Conservation (phyloP, 305 asterid genomes). For the Salvia sclarea region DNA sequence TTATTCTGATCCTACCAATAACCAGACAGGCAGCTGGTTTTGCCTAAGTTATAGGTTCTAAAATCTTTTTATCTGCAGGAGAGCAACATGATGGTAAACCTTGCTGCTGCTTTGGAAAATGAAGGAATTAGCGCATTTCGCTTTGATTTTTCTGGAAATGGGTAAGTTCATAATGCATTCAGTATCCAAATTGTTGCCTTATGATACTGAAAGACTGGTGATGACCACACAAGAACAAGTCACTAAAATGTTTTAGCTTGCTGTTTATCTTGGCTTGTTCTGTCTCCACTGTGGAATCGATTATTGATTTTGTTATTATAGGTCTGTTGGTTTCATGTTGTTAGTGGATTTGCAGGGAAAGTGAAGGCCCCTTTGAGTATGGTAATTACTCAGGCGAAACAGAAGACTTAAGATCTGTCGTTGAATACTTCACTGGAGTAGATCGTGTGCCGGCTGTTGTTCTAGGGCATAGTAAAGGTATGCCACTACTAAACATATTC, state of each 20-base stretch:
- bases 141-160: constrained; percentile 90
- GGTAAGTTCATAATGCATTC: constrained; percentile 47
- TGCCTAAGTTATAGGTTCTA: background rate
- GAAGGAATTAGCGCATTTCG: constrained; percentile 83
- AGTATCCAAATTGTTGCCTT: constrained; percentile 28
- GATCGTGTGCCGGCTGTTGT: constrained; percentile 52
- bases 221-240: background rate
- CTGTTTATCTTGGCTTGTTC: background rate
- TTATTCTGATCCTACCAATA: background rate
- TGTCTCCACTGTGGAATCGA: background rate
- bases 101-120: constrained; percentile 63
- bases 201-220: background rate
- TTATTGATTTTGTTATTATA: constrained; percentile 8
- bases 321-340: constrained; percentile 25
- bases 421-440: constrained; percentile 57
- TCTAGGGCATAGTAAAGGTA: constrained; percentile 94
- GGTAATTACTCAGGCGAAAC: constrained; percentile 73
- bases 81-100: constrained; percentile 47
- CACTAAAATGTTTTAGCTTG: background rate
- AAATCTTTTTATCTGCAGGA: constrained; percentile 52
- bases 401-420: constrained; percentile 74
- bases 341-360: constrained; percentile 61
- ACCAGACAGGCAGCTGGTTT: constrained; percentile 2
- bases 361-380: constrained; percentile 75
- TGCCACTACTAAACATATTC: constrained; percentile 13